Conservation (phyloP, 495 filamentous ascomycete genomes). For the Xylaria acuta region DNA sequence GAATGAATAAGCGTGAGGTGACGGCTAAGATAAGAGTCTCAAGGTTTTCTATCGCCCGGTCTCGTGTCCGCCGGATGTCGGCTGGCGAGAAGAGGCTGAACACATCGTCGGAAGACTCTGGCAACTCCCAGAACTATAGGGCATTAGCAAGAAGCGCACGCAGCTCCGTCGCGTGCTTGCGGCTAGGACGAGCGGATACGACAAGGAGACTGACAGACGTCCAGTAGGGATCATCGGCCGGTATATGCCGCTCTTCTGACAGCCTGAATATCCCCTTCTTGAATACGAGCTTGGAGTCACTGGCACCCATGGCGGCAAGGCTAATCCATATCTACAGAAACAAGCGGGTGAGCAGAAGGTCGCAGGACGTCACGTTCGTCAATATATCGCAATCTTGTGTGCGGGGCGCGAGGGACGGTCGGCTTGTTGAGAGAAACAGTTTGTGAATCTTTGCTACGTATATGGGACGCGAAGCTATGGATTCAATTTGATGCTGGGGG, state of each 20-base stretch:
- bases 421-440: background rate
- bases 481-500: background rate
- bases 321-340: slow-evolving; percentile 38
- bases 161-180: background rate
- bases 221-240: slow-evolving; percentile 92
- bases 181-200: background rate
- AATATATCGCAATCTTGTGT: background rate
- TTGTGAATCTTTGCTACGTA: background rate
- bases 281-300: slow-evolving; percentile 98
- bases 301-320: slow-evolving; percentile 79
- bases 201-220: slow-evolving; percentile 69
- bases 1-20: slow-evolving; percentile 76
- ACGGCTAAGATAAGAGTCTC: slow-evolving; percentile 87
- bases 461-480: slow-evolving; percentile 4
- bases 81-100: slow-evolving; percentile 95
- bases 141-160: slow-evolving; percentile 19
- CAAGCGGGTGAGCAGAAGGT: background rate
- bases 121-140: slow-evolving; percentile 92
- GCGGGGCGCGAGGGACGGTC: background rate
- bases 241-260: slow-evolving; percentile 86
- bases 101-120: slow-evolving; percentile 93
- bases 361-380: background rate
- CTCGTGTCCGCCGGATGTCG: slow-evolving; percentile 90
- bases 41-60: slow-evolving; percentile 84
- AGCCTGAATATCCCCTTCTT: slow-evolving; percentile 98